Evolutionary conservation across 2,329 filamentous ascomycete genomes (phyloP), one percentile per base, ranked within the genome.

Genomic region (Teratosphaeria pseudoeucalypti): DNA sequence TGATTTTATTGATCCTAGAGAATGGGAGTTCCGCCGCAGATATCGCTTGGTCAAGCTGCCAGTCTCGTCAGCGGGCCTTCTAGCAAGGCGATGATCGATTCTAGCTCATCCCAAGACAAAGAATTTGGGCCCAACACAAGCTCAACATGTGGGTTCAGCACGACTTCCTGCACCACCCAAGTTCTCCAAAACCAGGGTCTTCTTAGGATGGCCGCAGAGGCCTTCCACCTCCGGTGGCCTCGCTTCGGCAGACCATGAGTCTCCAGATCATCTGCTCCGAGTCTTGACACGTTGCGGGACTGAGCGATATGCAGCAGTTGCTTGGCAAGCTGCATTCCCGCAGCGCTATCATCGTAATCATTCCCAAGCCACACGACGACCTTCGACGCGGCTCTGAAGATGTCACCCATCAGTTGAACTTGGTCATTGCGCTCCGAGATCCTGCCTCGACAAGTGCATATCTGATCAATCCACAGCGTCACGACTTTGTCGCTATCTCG

Each of bases 151-250:
- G 65, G 62, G 39, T 69, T 68, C 23, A 72, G 60, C 6, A 67
- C 68, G 1, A 71, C 68, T 60, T 71, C 68, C 58, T 72, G 68
- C 11, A 72, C 65, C 16, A 71, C 61, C 70, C 69, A 72, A 7
- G 67, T 68, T 14, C 66, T 56, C 60, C 60, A 64, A 57, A 71
- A 71, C 68, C 70, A 70, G 2, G 67, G 68, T 54, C 68, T 54
- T n/a, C 63, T 58, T 14, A 71, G 58, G 3, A 70, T 61, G 11
- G 63, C 64, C 4, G 64, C 63, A 9, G 70, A 59, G 16, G 68
- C 68, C 57, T 61, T 66, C 66, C 68, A 69, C 29, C 65, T 59
- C 47, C 61, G 62, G 32, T 66, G 64, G 29, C 66, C 68, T 55
- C 59, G 59, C 52, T 59, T 61, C 12, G 68, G 70, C 2, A 70